phyloP scores from a whole-genome alignment of 1,284 basidiomycete genomes.

The Papiliotrema laurentii region DNA sequence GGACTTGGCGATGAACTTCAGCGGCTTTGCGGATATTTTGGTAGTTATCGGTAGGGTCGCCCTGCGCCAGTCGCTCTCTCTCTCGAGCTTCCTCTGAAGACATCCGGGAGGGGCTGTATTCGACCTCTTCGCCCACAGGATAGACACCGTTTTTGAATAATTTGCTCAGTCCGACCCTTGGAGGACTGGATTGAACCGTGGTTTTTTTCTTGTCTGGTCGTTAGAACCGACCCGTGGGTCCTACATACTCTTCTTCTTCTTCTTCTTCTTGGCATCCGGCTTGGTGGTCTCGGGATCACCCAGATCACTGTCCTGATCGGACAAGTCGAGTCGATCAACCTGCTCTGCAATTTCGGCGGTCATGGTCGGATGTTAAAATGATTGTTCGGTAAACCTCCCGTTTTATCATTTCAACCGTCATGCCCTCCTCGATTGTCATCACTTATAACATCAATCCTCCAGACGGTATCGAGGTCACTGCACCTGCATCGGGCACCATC shows the following conservation, averaged over 20 bases:
- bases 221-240: too few species aligned
- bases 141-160: conserved; percentile 81
- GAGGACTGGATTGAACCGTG: conserved; percentile 78
- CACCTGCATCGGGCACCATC: background rate
- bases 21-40: conserved; percentile 84
- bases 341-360: background rate
- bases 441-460: background rate
- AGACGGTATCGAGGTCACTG: background rate
- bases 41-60: conserved; percentile 78
- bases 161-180: conserved; percentile 83
- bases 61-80: conserved; percentile 68
- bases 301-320: conserved; percentile 28
- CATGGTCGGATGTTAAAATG: background rate
- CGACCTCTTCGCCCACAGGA: conserved; percentile 87
- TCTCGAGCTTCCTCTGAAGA: conserved; percentile 89
- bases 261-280: conserved; percentile 52
- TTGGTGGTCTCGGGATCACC: conserved; percentile 14
- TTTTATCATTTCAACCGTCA: conserved; percentile 1
- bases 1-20: conserved; percentile 94
- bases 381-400: background rate
- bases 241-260: conserved; percentile 70
- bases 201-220: conserved; percentile 53
- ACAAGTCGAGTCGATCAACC: conserved; percentile 26
- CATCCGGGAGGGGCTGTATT: conserved; percentile 82
- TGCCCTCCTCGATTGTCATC: background rate